Evolutionary conservation across 1,139 yeast species (phyloP), one percentile per base, ranked within the genome.

Genomic region (Tardiomyces depauwii): DNA sequence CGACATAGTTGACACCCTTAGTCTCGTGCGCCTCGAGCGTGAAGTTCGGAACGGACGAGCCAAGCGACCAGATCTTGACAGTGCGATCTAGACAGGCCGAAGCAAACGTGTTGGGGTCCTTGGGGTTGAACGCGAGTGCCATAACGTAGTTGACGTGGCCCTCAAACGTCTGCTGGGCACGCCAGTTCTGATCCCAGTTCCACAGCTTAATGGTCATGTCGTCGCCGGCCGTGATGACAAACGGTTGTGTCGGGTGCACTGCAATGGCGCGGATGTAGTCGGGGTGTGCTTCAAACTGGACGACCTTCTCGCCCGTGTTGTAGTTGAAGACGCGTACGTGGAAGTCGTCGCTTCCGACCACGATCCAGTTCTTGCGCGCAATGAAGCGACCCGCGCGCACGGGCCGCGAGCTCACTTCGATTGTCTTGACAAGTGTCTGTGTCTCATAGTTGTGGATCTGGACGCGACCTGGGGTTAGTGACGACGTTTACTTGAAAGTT

Each of bases 111-210:
- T 85, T 88, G 55, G 96, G 91, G 67, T 93, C 98, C 68, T 89
- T 91, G 49, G 98, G 97, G 67, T 91, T 93, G 72, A 91, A 87
- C 45, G 91, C 88, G 46, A 91, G 80, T 51, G 88, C 78, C 96
- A 91, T 89, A 48, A 91, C 91, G 66, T 84, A 91, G 67, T 91
- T 96, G 63, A 81, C 87, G 65, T 91, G 99, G 49, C 98, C 97
- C 66, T 87, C 95, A 63, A 85, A 93, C 38, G 82, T 78, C 65
- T 86, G 96, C 63, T 87, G 91, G 58, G 83, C 70, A 57, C 78
- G 78, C 98, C 98, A 93, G 61, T 77, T 78, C 62, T 79, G 78
- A 46, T 91, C 97, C 97, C 97, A 91, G 67, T 93, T 88, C 97
- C 98, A 91, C 63, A 89, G 74, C 67, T 82, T 88, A 62, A 93